These are phyloP conservation scores for Acorus gramineus DNA, from an alignment of 106 monocot species.

Conservation along the genomic window DNA sequence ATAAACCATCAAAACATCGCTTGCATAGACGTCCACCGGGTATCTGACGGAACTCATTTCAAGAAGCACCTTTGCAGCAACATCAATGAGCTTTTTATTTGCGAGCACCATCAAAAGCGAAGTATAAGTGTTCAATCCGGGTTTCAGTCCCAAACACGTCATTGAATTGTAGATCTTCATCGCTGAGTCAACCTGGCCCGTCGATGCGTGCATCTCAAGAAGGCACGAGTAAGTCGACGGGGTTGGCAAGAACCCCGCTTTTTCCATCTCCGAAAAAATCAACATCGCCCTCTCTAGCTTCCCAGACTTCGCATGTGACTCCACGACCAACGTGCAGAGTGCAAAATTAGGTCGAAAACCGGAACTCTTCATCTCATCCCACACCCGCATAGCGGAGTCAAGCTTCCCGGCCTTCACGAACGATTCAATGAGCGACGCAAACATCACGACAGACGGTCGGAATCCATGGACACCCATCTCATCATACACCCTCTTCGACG, in stretches of 20 bases:
- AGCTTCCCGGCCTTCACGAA: conserved; percentile 85
- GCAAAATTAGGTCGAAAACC: conserved; percentile 82
- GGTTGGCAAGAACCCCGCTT: conserved; percentile 79
- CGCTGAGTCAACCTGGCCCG: conserved; percentile 61
- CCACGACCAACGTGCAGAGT: conserved; percentile 82
- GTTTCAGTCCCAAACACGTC: conserved; percentile 54
- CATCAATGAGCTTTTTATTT: conserved; percentile 67
- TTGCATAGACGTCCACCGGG: conserved; percentile 80
- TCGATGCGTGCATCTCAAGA: conserved; percentile 63
- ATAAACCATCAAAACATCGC: conserved; percentile 92
- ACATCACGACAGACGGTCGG: conserved; percentile 34
- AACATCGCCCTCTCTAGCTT: conserved; percentile 44
- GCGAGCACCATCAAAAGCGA: conserved; percentile 53
- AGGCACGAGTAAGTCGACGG: conserved; percentile 67
- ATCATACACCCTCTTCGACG: conserved; percentile 45
- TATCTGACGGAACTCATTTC: conserved; percentile 88
- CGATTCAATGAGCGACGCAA: conserved; percentile 59
- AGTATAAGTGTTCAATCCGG: conserved; percentile 64
- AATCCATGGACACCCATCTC: conserved; percentile 66
- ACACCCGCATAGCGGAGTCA: conserved; percentile 55
- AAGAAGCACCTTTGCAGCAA: conserved; percentile 81
- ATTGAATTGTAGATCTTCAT: conserved; percentile 81
- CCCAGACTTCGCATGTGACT: conserved; percentile 74
- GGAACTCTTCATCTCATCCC: conserved; percentile 69
- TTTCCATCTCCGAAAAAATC: conserved; percentile 85